Evolutionary conservation across 352 stramenopile species (phyloP), one percentile per base, ranked within the genome.

Genomic region (Phytophthora capsici): DNA sequence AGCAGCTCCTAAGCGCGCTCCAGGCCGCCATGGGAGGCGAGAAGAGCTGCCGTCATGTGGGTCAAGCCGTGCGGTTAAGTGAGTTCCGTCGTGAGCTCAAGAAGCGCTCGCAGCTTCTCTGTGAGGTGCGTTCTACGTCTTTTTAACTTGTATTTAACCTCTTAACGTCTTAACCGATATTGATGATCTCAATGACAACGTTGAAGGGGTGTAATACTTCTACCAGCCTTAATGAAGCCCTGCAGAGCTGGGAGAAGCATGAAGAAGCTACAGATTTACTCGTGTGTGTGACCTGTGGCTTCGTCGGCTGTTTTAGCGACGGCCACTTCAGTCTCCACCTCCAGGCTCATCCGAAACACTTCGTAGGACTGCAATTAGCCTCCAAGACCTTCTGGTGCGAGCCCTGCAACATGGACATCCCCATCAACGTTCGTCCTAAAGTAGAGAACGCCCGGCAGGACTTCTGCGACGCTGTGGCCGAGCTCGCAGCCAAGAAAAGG

Each of bases 251-350:
- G 77, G 63, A 71, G 26, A 56, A 64, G 19, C 67, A 73, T 30
- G 50, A 49, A 0, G 49, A 77, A 32, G 77, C 64, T 58, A 64
- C 72, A 5, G 71, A 87, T 41, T 62, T 89, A 28, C 65, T 80
- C 26, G 38, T 90, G 3, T 91, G 83, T 48, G 68, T 91, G 12
- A 83, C 62, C 19, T 91, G 83, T 51, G 83, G 72, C 43, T 86
- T 86, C 58, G 64, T 91, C 14, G 83, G 71, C 28, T 91, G 83
- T 51, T 63, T 87, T 17, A 72, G 71, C 45, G 50, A 63, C 10
- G 78, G 77, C 32, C 83, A 91, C 66, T 84, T 86, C 49, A 65
- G 66, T 36, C 68, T 72, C 37, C 83, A 91, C 53, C 52, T 84
- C 14, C 69, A 84, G 71, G 13, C 63, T 3, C 69, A 87, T 37